Base-by-base conservation (phyloP, 2,329 filamentous ascomycete genomes). In the Penicillium sp. region DNA sequence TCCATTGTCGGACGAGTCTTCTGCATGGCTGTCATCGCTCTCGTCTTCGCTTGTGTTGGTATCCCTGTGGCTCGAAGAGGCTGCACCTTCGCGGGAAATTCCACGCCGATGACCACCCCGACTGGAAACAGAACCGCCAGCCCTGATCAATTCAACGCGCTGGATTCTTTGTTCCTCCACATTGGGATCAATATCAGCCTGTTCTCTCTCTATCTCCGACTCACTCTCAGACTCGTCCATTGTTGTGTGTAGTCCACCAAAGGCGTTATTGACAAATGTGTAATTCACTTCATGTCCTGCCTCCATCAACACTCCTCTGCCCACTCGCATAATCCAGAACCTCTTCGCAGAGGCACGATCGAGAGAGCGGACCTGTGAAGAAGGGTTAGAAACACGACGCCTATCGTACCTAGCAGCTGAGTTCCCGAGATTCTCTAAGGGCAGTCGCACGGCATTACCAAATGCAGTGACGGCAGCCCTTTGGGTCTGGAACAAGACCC, bases 251-350 rank as follows among this genome's bases (percentile, higher is more conserved):
- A 81, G 67, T 0, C 84, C 85, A 30, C 84, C 84, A 69, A 86
- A 87, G 4, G 83, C 82, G 30, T 78, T 77, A 63, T 85, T 84
- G 18, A 85, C 79, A 57, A 79, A 79, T 14, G 76, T 73, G 67
- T 81, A 86, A 39, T 81, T 80, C 42, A 87, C 74, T 2, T 76
- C 78, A 57, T 79, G 78, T 0, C 77, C 79, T 18, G 80, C 79
- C 61, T 81, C 81, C 74, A 84, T 78, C 43, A 88, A 65, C 2
- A 88, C 61, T 0, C 84, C 82, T 51, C 84, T 76, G 1, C 80
- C 83, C 14, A 87, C 81, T 50, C 81, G 81, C 51, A 82, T 72
- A 4, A 77, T 82, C 85, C 85, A 88, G 62, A 83, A 85, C 13
- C 70, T 67, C 13, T 60, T 68, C 6, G 73, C 65, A 7, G 69